Evolutionary conservation across 192 early-diverging fungal species (phyloP).

Genomic region (Entomortierella beljakovae): DNA sequence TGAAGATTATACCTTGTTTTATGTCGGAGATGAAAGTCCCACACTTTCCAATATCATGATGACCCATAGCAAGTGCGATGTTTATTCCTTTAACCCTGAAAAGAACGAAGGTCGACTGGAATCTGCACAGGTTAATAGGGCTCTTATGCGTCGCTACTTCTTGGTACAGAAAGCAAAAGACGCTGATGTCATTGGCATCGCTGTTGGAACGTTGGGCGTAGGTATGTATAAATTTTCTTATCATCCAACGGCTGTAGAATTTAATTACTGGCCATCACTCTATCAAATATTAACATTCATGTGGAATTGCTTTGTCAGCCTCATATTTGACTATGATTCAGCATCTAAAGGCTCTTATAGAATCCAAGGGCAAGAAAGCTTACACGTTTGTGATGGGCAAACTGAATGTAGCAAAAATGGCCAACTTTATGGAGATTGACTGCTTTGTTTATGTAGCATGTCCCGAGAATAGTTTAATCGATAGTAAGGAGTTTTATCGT

Average conservation of each 20-base stretch:
- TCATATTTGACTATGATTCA: slow-evolving; percentile 89
- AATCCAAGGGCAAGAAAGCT: slow-evolving; percentile 78
- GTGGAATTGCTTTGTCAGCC: slow-evolving; percentile 50
- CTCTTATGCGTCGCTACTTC: slow-evolving; percentile 72
- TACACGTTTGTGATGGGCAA: slow-evolving; percentile 95
- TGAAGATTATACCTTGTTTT: slow-evolving; percentile 80
- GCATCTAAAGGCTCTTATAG: slow-evolving; percentile 81
- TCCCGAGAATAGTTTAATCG: slow-evolving; percentile 94
- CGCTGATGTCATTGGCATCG: slow-evolving; percentile 93
- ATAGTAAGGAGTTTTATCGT: slow-evolving; percentile 88
- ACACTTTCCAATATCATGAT: slow-evolving; percentile 91
- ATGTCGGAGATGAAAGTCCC: slow-evolving; percentile 84
- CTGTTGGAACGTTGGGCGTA: slow-evolving; percentile 95
- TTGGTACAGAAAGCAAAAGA: slow-evolving; percentile 94
- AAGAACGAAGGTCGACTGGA: slow-evolving; percentile 66
- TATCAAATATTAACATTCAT: not conserved
- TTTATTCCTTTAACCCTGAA: slow-evolving; percentile 78
- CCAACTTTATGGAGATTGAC: slow-evolving; percentile 97
- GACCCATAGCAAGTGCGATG: slow-evolving; percentile 72
- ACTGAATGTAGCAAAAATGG: slow-evolving; percentile 95
- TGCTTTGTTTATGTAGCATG: slow-evolving; percentile 93
- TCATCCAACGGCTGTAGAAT: not conserved
- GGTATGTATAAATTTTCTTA: slow-evolving; percentile 64
- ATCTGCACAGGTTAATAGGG: slow-evolving; percentile 63
- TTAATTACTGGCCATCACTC: not conserved